phyloP scores from a whole-genome alignment of 176 grass and related monocot species.

The Tillandsia fasciculata region DNA sequence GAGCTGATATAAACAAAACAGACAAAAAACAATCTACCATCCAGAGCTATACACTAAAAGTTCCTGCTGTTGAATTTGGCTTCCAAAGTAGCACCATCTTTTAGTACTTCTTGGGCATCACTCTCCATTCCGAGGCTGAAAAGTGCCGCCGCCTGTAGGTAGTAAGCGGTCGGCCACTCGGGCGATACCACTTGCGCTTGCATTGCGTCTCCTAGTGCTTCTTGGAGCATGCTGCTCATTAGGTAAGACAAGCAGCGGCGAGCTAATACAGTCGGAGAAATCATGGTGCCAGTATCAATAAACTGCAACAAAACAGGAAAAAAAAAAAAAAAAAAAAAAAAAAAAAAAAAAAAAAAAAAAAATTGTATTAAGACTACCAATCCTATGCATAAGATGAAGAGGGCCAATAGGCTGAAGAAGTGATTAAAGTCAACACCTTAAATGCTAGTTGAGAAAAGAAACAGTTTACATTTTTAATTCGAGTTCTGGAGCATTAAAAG shows the following conservation, averaged over 20 bases:
- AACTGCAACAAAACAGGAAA: constrained; percentile 36
- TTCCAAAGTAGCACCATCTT: constrained; percentile 45
- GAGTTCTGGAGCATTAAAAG: too few relatives aligned
- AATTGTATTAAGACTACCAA: not conserved
- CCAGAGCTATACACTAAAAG: constrained; percentile 48
- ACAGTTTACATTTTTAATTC: too few relatives aligned
- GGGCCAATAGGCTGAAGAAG: not conserved
- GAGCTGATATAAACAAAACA: not conserved
- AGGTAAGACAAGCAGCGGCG: constrained; percentile 55
- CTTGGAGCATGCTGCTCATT: constrained; percentile 37
- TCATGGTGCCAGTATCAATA: constrained; percentile 39
- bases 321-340: not conserved
- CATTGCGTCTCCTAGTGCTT: constrained; percentile 55
- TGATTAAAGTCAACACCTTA: not conserved
- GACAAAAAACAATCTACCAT: constrained; percentile 8
- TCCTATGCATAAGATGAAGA: not conserved
- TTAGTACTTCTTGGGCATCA: constrained; percentile 45
- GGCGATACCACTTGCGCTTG: constrained; percentile 46
- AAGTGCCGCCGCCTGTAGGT: constrained; percentile 54
- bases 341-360: not conserved
- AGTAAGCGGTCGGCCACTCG: constrained; percentile 48
- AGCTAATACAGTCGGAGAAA: constrained; percentile 56
- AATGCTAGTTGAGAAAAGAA: not conserved
- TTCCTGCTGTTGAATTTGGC: constrained; percentile 42
- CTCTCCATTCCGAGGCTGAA: constrained; percentile 48